Conservation (phyloP, 306 rosid species). For the Cucurbita moschata region DNA sequence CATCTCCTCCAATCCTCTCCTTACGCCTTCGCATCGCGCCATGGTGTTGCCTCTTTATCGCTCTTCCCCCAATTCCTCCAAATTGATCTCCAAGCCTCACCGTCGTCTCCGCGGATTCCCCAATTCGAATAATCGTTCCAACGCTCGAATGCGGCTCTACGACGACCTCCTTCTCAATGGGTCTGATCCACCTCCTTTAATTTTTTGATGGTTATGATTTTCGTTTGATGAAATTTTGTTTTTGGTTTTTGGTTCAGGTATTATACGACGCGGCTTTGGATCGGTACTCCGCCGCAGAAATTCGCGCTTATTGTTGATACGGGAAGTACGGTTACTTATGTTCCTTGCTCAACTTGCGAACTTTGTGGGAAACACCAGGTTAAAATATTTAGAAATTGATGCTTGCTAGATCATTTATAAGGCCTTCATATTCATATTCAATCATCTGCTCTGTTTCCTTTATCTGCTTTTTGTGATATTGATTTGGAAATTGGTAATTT, state of each 20-base stretch:
- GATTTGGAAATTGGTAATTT: neutral
- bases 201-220: neutral
- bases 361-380: conserved; percentile 71
- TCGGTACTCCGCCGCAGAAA: conserved; percentile 90
- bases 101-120: conserved; percentile 56
- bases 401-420: neutral
- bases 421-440: neutral
- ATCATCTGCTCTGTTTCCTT: neutral
- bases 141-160: conserved; percentile 80
- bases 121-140: conserved; percentile 60
- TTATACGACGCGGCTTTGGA: conserved; percentile 79
- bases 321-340: conserved; percentile 93
- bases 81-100: conserved; percentile 17
- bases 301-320: conserved; percentile 92
- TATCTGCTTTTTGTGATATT: neutral
- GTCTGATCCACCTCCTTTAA: conserved; percentile 14
- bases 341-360: conserved; percentile 75
- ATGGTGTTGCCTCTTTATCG: conserved; percentile 64
- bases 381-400: neutral
- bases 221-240: neutral
- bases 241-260: conserved; percentile 28
- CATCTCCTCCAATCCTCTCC: conserved; percentile 15
- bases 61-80: conserved; percentile 30
- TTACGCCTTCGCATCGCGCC: conserved; percentile 27
- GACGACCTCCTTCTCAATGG: conserved; percentile 90